Conservation (phyloP, 768 basidiomycete genomes). For the Suillus tomentosus region DNA sequence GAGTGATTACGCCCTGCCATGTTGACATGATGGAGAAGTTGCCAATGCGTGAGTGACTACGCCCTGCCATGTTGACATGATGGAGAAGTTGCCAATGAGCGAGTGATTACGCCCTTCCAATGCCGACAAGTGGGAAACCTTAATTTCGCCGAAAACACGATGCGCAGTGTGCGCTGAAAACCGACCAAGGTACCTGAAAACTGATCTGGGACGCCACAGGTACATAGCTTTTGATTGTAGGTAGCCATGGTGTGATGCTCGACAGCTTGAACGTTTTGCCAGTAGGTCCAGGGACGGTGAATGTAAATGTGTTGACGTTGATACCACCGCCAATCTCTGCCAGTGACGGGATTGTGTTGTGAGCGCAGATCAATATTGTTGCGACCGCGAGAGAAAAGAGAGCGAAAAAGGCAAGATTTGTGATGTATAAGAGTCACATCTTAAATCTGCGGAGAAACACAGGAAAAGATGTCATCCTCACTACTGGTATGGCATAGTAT, state of each 20-base stretch:
- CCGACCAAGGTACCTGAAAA: background rate
- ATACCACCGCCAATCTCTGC: slow-evolving; percentile 51
- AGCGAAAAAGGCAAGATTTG: slow-evolving; percentile 16
- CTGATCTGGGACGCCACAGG: background rate
- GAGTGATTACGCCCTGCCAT: background rate
- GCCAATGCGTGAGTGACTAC: background rate
- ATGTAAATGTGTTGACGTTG: slow-evolving; percentile 44
- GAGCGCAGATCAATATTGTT: slow-evolving; percentile 16
- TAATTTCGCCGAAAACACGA: background rate
- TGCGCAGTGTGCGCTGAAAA: background rate
- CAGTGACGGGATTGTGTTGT: slow-evolving; percentile 53
- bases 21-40: background rate
- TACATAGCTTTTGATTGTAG: background rate
- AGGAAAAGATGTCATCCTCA: slow-evolving; percentile 39
- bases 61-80: background rate
- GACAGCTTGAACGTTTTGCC: slow-evolving; percentile 49
- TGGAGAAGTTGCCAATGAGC: background rate
- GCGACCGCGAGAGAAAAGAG: slow-evolving; percentile 23
- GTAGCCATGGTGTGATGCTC: slow-evolving; percentile 29
- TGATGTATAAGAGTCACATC: background rate
- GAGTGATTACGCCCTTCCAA: background rate
- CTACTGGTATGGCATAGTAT: background rate
- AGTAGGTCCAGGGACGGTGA: slow-evolving; percentile 49
- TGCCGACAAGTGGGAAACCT: background rate
- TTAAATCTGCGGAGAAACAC: background rate